phyloP scores from a whole-genome alignment of 176 grass and related monocot species.

The Olyra latifolia region DNA sequence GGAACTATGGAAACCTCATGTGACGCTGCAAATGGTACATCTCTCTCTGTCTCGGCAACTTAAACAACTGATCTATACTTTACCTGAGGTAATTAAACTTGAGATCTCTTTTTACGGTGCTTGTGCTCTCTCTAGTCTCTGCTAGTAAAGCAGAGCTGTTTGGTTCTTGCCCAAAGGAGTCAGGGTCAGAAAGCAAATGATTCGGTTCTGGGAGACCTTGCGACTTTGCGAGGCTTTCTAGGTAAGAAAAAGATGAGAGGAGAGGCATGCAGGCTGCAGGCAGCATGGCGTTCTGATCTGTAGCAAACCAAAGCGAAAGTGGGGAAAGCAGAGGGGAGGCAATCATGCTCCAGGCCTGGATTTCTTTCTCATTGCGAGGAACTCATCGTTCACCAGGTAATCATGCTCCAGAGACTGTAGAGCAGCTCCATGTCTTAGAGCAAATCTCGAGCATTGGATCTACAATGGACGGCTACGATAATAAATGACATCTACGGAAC shows the following conservation, averaged over 20 bases:
- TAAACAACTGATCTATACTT: not conserved
- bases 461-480: too few relatives aligned
- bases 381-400: not conserved
- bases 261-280: too few relatives aligned
- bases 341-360: not conserved
- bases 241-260: slow-evolving; percentile 1
- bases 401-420: too few relatives aligned
- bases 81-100: not conserved
- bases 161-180: not conserved
- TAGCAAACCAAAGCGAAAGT: slow-evolving; percentile 30
- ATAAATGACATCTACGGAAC: too few relatives aligned
- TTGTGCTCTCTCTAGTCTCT: not conserved
- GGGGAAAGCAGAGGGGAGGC: not conserved
- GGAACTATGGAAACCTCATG: slow-evolving; percentile 34
- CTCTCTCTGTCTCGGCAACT: not conserved
- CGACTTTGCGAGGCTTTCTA: slow-evolving; percentile 27
- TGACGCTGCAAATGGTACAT: slow-evolving; percentile 14
- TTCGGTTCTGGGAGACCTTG: slow-evolving; percentile 12
- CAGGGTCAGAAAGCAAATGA: slow-evolving; percentile 36
- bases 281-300: slow-evolving; percentile 13
- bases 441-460: too few relatives aligned
- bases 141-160: not conserved
- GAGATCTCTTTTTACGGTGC: not conserved
- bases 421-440: too few relatives aligned
- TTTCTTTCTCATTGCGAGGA: not conserved